These are phyloP conservation scores for Boletus rubescentipes DNA, from an alignment of 768 basidiomycete species.

Conservation along the genomic window DNA sequence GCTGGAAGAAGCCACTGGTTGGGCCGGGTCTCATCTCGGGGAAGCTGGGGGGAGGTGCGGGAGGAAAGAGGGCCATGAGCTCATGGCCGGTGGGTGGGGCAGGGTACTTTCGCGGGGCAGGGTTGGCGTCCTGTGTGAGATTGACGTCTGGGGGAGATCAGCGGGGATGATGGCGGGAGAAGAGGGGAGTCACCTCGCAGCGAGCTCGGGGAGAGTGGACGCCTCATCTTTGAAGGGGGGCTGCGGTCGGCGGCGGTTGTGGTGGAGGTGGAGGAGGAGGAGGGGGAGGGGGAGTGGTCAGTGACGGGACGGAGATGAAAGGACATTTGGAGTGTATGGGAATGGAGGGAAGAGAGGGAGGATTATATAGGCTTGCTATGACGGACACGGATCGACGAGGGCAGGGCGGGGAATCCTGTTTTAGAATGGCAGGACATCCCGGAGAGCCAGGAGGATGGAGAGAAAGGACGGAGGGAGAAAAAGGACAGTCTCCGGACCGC, in stretches of 20 bases:
- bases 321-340: conserved; percentile 44
- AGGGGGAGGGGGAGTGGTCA: conserved; percentile 48
- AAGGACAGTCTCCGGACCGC: conserved; percentile 24
- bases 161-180: background rate
- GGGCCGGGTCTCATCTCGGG: conserved; percentile 59
- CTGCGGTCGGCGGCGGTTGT: conserved; percentile 47
- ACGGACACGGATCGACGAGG: conserved; percentile 26
- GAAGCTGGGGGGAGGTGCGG: conserved; percentile 58
- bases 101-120: conserved; percentile 59
- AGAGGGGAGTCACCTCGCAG: conserved; percentile 46
- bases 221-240: conserved; percentile 39
- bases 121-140: conserved; percentile 51
- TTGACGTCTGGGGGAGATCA: conserved; percentile 55
- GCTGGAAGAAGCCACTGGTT: conserved; percentile 70
- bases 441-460: conserved; percentile 1
- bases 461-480: conserved; percentile 22
- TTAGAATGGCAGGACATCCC: background rate
- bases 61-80: conserved; percentile 82
- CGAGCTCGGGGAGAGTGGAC: conserved; percentile 64
- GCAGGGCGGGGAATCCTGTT: conserved; percentile 17
- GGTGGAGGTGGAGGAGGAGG: conserved; percentile 52
- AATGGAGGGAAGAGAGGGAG: conserved; percentile 7
- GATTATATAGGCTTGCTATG: conserved; percentile 25
- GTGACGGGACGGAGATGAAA: conserved; percentile 61
- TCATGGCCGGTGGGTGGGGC: conserved; percentile 80